Conservation (phyloP, 345 rosid genomes). For the Bruguiera parviflora region DNA sequence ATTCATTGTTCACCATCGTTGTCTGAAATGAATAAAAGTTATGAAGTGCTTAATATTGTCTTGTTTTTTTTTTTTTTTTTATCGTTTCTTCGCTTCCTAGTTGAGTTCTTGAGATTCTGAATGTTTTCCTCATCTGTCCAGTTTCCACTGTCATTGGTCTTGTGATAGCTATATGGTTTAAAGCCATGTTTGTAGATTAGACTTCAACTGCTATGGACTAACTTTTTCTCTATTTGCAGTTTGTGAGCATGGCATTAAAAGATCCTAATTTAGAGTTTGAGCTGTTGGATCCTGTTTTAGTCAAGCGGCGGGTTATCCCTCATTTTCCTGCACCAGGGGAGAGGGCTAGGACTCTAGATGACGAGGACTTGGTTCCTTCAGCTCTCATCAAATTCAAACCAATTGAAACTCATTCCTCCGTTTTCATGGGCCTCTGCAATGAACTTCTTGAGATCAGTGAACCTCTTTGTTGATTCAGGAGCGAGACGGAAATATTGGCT, state of each 20-base stretch:
- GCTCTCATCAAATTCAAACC: constrained; percentile 82
- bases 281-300: constrained; percentile 59
- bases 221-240: constrained; percentile 38
- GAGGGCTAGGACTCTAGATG: constrained; percentile 59
- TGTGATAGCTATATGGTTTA: not conserved
- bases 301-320: constrained; percentile 67
- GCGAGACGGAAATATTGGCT: not conserved
- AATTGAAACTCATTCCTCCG: constrained; percentile 51
- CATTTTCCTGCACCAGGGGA: constrained; percentile 45
- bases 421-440: constrained; percentile 71
- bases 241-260: constrained; percentile 77
- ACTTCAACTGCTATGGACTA: not conserved
- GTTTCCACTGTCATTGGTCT: not conserved
- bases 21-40: too few relatives aligned
- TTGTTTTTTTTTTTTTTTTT: too few relatives aligned
- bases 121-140: too few relatives aligned
- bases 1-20: too few relatives aligned
- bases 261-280: constrained; percentile 82
- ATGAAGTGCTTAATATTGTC: too few relatives aligned
- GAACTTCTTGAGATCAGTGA: constrained; percentile 43
- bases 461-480: constrained; percentile 16
- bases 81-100: too few relatives aligned
- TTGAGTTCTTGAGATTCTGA: too few relatives aligned
- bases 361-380: constrained; percentile 83
- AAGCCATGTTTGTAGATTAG: not conserved